Evolutionary conservation across 768 basidiomycete species (phyloP).

Genomic region (Podaxis carcinomalis): DNA sequence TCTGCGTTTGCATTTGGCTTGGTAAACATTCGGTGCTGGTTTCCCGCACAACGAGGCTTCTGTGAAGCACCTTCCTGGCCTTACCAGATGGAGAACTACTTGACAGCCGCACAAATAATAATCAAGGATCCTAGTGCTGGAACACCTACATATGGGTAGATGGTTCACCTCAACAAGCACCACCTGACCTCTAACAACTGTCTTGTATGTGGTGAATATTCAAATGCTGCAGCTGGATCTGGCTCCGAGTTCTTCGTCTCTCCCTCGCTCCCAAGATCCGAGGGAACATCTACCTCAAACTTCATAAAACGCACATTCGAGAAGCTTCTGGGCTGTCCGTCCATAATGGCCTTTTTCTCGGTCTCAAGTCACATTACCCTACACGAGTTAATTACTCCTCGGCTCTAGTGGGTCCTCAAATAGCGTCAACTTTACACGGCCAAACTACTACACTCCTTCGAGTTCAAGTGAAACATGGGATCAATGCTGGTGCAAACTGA

Average conservation of each 20-base stretch:
- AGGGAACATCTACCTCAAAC: background rate
- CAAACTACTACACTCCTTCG: background rate
- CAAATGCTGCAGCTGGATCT: background rate
- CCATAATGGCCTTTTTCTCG: background rate
- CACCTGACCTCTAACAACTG: background rate
- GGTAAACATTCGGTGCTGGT: background rate
- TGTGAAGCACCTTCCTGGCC: too few relatives aligned
- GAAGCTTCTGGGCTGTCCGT: background rate
- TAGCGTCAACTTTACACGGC: background rate
- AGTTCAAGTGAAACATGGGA: background rate
- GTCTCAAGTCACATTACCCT: background rate
- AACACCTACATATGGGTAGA: too few relatives aligned
- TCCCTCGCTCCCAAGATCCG: background rate
- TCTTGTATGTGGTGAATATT: background rate
- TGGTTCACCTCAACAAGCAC: too few relatives aligned
- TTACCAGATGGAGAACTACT: too few relatives aligned
- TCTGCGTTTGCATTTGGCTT: background rate
- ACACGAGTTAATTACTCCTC: background rate
- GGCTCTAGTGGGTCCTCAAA: background rate
- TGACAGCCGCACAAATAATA: too few relatives aligned
- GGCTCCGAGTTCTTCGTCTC: background rate
- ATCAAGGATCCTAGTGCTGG: too few relatives aligned
- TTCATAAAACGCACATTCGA: background rate
- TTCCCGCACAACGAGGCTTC: too few relatives aligned
- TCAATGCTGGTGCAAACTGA: background rate